Percentiles rank a stretch among this genome's conserved stretches.
phyloP scores from a whole-genome alignment of 306 rosid genomes.

The Rubus idaeus region DNA sequence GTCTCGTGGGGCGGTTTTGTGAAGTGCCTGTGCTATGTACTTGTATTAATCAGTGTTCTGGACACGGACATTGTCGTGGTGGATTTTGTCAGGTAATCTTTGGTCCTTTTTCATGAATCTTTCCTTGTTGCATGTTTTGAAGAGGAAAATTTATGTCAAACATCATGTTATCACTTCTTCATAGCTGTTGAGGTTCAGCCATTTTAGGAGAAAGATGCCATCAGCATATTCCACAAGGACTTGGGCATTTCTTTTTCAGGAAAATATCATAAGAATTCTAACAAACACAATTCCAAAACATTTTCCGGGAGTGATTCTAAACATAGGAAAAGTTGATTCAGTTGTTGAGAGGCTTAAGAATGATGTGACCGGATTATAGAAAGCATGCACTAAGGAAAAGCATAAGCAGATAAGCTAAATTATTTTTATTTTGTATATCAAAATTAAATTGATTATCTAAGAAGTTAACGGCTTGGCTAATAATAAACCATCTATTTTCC shows the following conservation, averaged over 20 bases:
- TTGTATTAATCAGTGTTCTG: conserved; percentile 93
- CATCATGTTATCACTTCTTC: conserved; percentile 15
- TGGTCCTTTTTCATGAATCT: conserved; percentile 16
- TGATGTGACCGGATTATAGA: not conserved
- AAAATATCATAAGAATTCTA: not conserved
- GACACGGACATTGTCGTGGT: conserved; percentile 82
- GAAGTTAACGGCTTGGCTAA: not conserved
- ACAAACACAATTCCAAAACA: not conserved
- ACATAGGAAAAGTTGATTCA: not conserved
- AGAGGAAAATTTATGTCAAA: conserved; percentile 18
- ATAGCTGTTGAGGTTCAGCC: not conserved
- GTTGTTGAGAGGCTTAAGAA: not conserved
- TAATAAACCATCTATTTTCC: not conserved
- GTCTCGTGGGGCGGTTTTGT: conserved; percentile 70
- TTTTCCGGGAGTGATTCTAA: not conserved
- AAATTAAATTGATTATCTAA: not conserved
- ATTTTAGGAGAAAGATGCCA: not conserved
- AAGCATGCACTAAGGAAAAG: not conserved
- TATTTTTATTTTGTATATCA: not conserved
- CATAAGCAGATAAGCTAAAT: not conserved
- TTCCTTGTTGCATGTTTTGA: conserved; percentile 19
- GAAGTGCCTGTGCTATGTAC: conserved; percentile 69
- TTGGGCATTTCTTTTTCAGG: not conserved
- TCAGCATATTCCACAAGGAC: not conserved
- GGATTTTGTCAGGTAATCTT: conserved; percentile 83